These are phyloP conservation scores for Isabelozyma pseudorhagii DNA, from an alignment of 805 yeast genomes.

Conservation along the genomic window DNA sequence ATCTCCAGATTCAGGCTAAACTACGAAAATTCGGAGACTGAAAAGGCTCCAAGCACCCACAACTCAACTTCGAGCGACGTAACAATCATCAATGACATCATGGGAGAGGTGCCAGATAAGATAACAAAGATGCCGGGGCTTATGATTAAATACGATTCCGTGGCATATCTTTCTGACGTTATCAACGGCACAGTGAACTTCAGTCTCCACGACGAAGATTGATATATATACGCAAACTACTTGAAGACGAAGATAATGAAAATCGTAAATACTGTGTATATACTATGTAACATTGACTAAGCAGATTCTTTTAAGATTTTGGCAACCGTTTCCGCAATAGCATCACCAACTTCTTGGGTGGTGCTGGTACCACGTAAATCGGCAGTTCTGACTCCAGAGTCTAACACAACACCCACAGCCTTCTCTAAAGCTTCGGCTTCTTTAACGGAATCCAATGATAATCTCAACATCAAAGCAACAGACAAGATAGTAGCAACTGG, in stretches of 20 bases:
- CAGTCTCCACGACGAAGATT: not conserved
- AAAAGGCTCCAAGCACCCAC: not conserved
- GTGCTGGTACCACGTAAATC: slow-evolving; percentile 84
- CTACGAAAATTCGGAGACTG: not conserved
- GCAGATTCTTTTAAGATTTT: slow-evolving; percentile 38
- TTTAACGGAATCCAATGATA: slow-evolving; percentile 75
- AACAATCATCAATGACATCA: slow-evolving; percentile 14
- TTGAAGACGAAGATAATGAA: no score
- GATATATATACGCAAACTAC: not conserved
- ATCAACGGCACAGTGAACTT: slow-evolving; percentile 22
- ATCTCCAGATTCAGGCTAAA: not conserved
- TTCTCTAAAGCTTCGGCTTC: slow-evolving; percentile 87
- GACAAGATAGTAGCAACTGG: slow-evolving; percentile 95
- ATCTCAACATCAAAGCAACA: slow-evolving; percentile 95
- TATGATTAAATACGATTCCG: slow-evolving; percentile 17
- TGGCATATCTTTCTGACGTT: slow-evolving; percentile 29
- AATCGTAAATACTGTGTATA: no score
- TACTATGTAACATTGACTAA: not conserved
- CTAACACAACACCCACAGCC: slow-evolving; percentile 83
- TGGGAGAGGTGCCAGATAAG: not conserved
- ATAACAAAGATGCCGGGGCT: not conserved
- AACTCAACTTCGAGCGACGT: slow-evolving; percentile 17
- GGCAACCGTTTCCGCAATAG: slow-evolving; percentile 72
- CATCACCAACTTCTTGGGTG: slow-evolving; percentile 93
- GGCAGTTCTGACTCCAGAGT: slow-evolving; percentile 82